Evolutionary conservation across 176 grass and related monocot genomes (phyloP).

Genomic region (Oryza brachyantha): DNA sequence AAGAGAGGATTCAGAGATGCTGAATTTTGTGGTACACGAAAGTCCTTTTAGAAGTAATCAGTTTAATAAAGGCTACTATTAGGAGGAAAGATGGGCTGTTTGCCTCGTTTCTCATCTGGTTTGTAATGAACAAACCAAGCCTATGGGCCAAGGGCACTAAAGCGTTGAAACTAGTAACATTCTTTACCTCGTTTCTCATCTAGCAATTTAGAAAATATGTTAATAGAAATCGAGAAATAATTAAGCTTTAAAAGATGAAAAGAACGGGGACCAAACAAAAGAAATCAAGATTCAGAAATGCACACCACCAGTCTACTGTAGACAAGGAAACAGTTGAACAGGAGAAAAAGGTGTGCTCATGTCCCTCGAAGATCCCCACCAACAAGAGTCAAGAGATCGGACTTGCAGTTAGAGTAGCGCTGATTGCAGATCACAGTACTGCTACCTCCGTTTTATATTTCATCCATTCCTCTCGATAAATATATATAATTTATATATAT

Average conservation of each 20-base stretch:
- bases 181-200: too few species aligned
- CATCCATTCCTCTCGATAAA: too few species aligned
- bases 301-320: neutral
- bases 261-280: neutral
- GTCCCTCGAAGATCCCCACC: too few species aligned
- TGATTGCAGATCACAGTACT: neutral
- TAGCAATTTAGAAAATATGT: too few species aligned
- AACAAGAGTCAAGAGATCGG: neutral
- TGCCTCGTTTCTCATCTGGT: neutral
- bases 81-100: neutral
- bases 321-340: too few species aligned
- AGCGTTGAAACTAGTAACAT: too few species aligned
- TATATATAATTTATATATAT: too few species aligned
- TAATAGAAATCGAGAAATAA: too few species aligned
- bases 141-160: too few species aligned
- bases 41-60: neutral
- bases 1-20: neutral
- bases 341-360: too few species aligned
- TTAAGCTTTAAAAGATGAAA: too few species aligned
- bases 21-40: neutral
- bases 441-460: too few species aligned
- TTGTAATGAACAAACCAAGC: neutral
- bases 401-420: neutral
- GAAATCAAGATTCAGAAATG: slow-evolving; percentile 23
- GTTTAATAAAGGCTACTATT: neutral